phyloP scores from a whole-genome alignment of 2,329 filamentous ascomycete genomes.

The Penicillium sp. region DNA sequence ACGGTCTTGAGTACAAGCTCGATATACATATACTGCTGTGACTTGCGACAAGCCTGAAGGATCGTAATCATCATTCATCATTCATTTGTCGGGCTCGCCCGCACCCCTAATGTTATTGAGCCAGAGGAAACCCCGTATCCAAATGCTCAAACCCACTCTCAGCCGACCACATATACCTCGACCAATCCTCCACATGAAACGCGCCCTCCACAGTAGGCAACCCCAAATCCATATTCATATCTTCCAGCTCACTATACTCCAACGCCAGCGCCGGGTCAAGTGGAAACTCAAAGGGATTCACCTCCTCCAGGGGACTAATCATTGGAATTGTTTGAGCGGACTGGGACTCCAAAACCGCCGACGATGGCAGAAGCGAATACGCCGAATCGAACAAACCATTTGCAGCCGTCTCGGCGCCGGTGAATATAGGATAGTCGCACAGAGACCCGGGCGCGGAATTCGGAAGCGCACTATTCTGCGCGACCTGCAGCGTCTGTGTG shows the following conservation, averaged over 20 bases:
- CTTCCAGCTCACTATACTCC: constrained; percentile 11
- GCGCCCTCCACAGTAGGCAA: constrained; percentile 16
- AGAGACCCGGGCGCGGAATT: constrained; percentile 12
- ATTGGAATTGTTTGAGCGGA: constrained; percentile 12
- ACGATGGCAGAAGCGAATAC: constrained; percentile 17
- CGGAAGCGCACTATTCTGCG: neutral
- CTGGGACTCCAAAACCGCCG: constrained; percentile 6
- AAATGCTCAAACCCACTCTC: constrained; percentile 28
- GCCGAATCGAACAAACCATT: constrained; percentile 19
- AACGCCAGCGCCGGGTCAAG: constrained; percentile 19
- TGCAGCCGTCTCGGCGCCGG: neutral
- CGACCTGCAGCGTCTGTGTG: neutral
- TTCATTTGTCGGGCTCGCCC: constrained; percentile 6
- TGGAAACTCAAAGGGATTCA: constrained; percentile 24
- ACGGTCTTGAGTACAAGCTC: neutral
- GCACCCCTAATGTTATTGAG: constrained; percentile 20
- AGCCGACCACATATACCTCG: constrained; percentile 27
- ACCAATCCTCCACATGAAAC: constrained; percentile 28
- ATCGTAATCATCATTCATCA: constrained; percentile 20
- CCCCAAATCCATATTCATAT: constrained; percentile 23
- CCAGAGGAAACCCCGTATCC: constrained; percentile 21
- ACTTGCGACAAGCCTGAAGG: neutral
- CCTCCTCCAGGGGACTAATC: constrained; percentile 21
- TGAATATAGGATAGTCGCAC: constrained; percentile 10
- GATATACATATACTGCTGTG: neutral